Conservation (phyloP, 2,329 filamentous ascomycete species). For the Cladosporium phlei region DNA sequence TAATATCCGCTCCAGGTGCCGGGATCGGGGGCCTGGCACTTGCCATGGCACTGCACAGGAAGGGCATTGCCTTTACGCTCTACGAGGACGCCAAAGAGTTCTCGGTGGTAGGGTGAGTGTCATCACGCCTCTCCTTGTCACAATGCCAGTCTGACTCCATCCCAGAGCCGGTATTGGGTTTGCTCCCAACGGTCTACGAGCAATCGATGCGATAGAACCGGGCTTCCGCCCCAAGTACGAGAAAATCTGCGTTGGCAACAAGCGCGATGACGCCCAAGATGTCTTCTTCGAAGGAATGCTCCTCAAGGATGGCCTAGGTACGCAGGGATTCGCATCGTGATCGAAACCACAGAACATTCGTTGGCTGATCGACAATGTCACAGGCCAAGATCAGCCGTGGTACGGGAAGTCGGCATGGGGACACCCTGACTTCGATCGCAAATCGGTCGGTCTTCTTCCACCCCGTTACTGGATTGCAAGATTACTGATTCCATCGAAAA, state of each 20-base stretch:
- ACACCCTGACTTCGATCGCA: background rate
- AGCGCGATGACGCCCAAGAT: background rate
- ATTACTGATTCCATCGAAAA: background rate
- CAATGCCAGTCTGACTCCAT: background rate
- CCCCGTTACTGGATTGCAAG: background rate
- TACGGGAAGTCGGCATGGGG: background rate
- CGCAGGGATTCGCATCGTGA: background rate
- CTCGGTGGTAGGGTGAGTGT: background rate
- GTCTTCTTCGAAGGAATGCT: constrained; percentile 3
- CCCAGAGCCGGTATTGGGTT: background rate
- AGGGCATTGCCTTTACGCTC: background rate
- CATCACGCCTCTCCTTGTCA: background rate
- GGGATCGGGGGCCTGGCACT: background rate
- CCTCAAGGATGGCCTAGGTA: background rate
- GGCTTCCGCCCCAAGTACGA: background rate
- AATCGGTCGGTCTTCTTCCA: constrained; percentile 13
- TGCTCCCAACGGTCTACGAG: background rate
- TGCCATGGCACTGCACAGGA: background rate
- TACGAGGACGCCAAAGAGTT: background rate
- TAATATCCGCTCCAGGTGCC: background rate
- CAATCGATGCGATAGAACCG: constrained; percentile 1
- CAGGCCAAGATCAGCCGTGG: background rate
- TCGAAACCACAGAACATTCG: background rate
- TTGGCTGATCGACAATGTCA: background rate
- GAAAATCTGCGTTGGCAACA: background rate